phyloP scores from a whole-genome alignment of 2,329 filamentous ascomycete species.

The Pestalotiopsis sp. region DNA sequence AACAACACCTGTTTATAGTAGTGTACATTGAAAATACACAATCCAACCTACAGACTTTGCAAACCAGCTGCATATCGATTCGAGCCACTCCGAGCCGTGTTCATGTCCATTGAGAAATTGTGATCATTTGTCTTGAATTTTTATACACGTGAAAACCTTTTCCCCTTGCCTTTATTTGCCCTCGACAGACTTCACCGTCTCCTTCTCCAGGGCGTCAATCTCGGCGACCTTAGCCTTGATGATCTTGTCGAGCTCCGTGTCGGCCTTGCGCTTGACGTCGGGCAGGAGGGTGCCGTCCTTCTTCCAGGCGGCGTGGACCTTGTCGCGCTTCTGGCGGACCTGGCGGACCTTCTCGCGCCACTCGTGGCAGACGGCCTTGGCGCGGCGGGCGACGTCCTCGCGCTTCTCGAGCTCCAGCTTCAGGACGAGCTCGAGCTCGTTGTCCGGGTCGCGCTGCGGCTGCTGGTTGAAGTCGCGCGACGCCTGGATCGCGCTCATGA shows the following conservation, averaged over 20 bases:
- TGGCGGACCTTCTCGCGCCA: slow-evolving; percentile 55
- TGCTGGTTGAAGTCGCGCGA: slow-evolving; percentile 62
- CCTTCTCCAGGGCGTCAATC: slow-evolving; percentile 53
- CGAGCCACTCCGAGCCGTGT: background rate
- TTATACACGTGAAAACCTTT: background rate
- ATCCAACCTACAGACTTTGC: background rate
- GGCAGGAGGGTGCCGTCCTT: slow-evolving; percentile 45
- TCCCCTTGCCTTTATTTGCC: slow-evolving; percentile 8
- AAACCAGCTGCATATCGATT: background rate
- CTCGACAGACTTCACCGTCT: slow-evolving; percentile 41
- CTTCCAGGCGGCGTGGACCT: slow-evolving; percentile 52
- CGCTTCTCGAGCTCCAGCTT: slow-evolving; percentile 54
- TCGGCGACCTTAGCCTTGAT: slow-evolving; percentile 51
- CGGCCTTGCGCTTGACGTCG: slow-evolving; percentile 44
- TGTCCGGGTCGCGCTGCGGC: slow-evolving; percentile 60
- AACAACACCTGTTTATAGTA: slow-evolving; percentile 23
- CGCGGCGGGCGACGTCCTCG: slow-evolving; percentile 47
- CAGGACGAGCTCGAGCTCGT: slow-evolving; percentile 61
- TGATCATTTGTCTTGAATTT: background rate
- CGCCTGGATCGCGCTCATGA: slow-evolving; percentile 57
- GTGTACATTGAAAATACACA: slow-evolving; percentile 23
- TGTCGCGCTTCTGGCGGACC: slow-evolving; percentile 50
- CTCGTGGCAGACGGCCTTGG: slow-evolving; percentile 48
- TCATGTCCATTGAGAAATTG: background rate
- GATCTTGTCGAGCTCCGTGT: slow-evolving; percentile 47